Conservation (phyloP, 768 basidiomycete species). For the Russula sp. region DNA sequence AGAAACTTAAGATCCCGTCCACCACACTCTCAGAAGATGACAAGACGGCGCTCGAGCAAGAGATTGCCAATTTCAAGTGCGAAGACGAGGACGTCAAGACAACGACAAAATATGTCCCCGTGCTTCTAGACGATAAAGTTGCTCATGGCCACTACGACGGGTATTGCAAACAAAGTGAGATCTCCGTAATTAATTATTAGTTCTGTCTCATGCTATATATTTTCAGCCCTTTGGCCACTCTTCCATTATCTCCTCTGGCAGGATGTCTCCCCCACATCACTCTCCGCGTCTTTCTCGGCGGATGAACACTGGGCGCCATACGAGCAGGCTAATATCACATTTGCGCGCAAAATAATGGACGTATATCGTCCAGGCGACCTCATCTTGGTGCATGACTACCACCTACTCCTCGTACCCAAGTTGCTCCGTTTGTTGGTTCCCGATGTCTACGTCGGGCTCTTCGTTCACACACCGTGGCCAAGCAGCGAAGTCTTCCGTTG, state of each 20-base stretch:
- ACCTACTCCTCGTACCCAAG: slow-evolving; percentile 86
- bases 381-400: slow-evolving; percentile 95
- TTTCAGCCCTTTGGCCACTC: slow-evolving; percentile 87
- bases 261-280: slow-evolving; percentile 75
- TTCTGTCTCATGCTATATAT: not conserved
- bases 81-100: slow-evolving; percentile 57
- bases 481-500: slow-evolving; percentile 95
- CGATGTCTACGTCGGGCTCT: slow-evolving; percentile 78
- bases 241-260: slow-evolving; percentile 99
- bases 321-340: slow-evolving; percentile 78
- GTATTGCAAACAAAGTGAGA: slow-evolving; percentile 93
- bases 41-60: slow-evolving; percentile 59
- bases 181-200: slow-evolving; percentile 27
- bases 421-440: slow-evolving; percentile 71
- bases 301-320: slow-evolving; percentile 82
- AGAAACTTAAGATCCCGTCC: slow-evolving; percentile 44
- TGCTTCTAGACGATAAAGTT: slow-evolving; percentile 87
- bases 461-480: slow-evolving; percentile 98
- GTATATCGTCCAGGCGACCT: slow-evolving; percentile 71
- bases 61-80: slow-evolving; percentile 58
- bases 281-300: slow-evolving; percentile 67
- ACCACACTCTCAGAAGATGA: slow-evolving; percentile 58
- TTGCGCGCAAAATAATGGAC: slow-evolving; percentile 70
- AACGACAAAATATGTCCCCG: slow-evolving; percentile 76
- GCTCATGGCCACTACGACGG: slow-evolving; percentile 96